Evolutionary conservation across 2,329 filamentous ascomycete genomes (phyloP).

Genomic region (Xylaria sp.): DNA sequence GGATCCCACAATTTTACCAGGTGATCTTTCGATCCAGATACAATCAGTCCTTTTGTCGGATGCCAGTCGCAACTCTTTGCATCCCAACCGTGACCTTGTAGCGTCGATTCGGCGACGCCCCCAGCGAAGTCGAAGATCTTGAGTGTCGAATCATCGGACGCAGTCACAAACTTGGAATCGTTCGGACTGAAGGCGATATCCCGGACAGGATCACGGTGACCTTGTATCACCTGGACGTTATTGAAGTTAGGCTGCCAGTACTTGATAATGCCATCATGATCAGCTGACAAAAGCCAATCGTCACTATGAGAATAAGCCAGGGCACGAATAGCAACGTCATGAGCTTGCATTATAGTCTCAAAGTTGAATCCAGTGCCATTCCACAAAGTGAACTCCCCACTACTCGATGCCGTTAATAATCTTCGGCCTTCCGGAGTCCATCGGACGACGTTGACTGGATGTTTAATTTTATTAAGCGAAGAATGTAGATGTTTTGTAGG

Average conservation of each 20-base stretch:
- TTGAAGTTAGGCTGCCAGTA: slow-evolving; percentile 99
- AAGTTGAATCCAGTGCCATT: slow-evolving; percentile 99
- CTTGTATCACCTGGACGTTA: slow-evolving; percentile 94
- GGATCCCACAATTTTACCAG: slow-evolving; percentile 98
- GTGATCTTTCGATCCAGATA: slow-evolving; percentile 97
- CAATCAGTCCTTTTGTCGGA: slow-evolving; percentile 89
- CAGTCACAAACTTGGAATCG: slow-evolving; percentile 95
- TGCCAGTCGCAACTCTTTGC: slow-evolving; percentile 98
- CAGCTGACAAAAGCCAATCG: slow-evolving; percentile 95
- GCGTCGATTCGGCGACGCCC: slow-evolving; percentile 81
- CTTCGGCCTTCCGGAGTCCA: slow-evolving; percentile 97
- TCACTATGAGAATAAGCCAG: slow-evolving; percentile 92
- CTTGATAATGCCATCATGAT: slow-evolving; percentile 94
- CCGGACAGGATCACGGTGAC: slow-evolving; percentile 87
- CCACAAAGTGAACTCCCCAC: slow-evolving; percentile 98
- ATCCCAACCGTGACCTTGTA: slow-evolving; percentile 98
- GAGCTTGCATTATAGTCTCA: slow-evolving; percentile 98
- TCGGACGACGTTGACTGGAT: slow-evolving; percentile 94
- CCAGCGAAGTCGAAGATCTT: slow-evolving; percentile 97
- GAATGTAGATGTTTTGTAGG: slow-evolving; percentile 96
- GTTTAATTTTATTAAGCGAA: slow-evolving; percentile 98
- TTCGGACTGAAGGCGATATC: slow-evolving; percentile 94
- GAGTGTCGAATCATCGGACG: slow-evolving; percentile 90
- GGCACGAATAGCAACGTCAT: slow-evolving; percentile 86
- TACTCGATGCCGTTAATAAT: slow-evolving; percentile 91